These are phyloP conservation scores for Starmerella scarabaei DNA, from an alignment of 805 yeast species.

Conservation along the genomic window DNA sequence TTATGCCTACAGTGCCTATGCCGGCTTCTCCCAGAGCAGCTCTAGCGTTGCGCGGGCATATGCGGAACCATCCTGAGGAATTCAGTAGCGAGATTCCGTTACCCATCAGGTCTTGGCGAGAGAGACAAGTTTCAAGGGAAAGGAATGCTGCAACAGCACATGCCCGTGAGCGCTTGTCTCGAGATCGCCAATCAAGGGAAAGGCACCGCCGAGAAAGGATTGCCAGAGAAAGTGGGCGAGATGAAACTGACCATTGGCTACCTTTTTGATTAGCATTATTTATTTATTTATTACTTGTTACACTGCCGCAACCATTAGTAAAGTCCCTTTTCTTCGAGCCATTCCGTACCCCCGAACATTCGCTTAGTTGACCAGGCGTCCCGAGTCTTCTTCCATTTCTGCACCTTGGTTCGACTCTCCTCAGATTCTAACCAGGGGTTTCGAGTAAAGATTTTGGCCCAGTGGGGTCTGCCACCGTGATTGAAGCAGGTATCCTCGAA, in stretches of 20 bases:
- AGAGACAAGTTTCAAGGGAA: background rate
- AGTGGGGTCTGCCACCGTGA: slow-evolving; percentile 89
- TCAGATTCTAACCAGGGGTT: slow-evolving; percentile 25
- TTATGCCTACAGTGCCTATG: no score
- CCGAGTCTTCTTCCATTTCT: slow-evolving; percentile 49
- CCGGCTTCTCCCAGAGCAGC: no score
- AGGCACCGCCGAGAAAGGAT: background rate
- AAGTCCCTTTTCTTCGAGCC: slow-evolving; percentile 71
- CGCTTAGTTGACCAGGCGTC: slow-evolving; percentile 65
- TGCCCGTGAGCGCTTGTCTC: background rate
- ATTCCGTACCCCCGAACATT: slow-evolving; percentile 64
- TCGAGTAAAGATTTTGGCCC: slow-evolving; percentile 94
- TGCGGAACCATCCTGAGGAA: background rate
- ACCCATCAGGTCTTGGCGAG: no score
- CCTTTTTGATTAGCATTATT: no score
- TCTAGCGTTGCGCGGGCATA: background rate
- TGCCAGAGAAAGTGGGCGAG: background rate
- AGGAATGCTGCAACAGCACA: background rate
- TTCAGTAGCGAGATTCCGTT: no score
- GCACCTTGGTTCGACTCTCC: slow-evolving; percentile 52
- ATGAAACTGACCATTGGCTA: no score
- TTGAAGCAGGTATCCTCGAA: slow-evolving; percentile 67
- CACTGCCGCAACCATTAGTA: background rate
- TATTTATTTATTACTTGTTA: no score
- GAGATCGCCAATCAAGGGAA: background rate